Evolutionary conservation across 176 grass and related monocot species (phyloP).

Genomic region (Saccharum spontaneum): DNA sequence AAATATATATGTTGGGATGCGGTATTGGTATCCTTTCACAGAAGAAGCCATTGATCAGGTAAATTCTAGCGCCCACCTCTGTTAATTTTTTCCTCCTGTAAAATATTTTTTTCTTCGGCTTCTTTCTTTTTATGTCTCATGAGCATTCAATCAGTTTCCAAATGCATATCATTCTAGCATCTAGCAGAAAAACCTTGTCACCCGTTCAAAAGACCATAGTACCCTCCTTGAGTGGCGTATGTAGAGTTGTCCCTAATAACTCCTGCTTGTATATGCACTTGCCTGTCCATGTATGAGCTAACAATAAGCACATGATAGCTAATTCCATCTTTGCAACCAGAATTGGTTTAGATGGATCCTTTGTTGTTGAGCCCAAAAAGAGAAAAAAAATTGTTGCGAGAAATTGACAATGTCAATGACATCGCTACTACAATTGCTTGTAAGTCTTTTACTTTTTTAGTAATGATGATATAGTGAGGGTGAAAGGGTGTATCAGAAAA

Average conservation of each 20-base stretch:
- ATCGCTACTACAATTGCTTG: not conserved
- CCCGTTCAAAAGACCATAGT: not conserved
- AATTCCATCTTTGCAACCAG: not conserved
- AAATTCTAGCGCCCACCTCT: not conserved
- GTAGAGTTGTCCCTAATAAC: not conserved
- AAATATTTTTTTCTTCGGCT: not conserved
- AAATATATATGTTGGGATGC: constrained; percentile 94
- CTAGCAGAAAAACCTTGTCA: not conserved
- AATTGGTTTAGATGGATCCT: not conserved
- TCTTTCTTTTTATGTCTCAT: not conserved
- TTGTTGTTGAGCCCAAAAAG: too few species aligned
- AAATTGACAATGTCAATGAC: not conserved
- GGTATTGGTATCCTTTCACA: constrained; percentile 95
- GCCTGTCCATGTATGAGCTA: not conserved
- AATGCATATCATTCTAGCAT: not conserved
- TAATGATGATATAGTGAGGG: not conserved
- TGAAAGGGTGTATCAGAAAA: not conserved
- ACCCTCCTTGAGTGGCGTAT: not conserved
- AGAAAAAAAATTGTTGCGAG: not conserved
- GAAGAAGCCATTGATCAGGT: constrained; percentile 96
- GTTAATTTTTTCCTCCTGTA: not conserved
- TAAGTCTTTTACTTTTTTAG: not conserved
- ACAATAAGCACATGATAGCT: not conserved
- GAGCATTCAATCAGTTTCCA: not conserved
- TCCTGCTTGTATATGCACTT: not conserved